Base-by-base conservation (phyloP, 1,139 yeast genomes). In the Zhuliangozyma blackwelliae region DNA sequence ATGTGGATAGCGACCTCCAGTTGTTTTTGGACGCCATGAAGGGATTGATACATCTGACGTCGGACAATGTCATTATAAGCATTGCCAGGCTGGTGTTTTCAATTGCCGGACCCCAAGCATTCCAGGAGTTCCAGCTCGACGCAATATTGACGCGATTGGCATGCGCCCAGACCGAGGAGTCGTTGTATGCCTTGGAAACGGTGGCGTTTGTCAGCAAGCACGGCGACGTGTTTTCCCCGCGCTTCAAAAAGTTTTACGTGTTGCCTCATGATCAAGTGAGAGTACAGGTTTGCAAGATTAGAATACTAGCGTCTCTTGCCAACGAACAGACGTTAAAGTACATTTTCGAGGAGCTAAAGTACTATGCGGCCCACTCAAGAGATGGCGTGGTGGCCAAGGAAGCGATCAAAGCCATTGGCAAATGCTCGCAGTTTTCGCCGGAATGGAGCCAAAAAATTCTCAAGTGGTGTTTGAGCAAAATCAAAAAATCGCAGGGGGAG, bases 311-410 rank as follows among this genome's bases (percentile, higher is more conserved):
- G 2, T 60, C 70, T 12, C 56, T 88, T 22, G 75, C 80, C 27
- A 68, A 69, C 35, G 77, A 73, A 21, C 56, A 59, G 3, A 86
- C 75, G 46, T 72, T 79, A 35, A 65, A 68, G 30, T 43, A 50
- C 3, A 72, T 87, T 11, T 61, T 84, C n/a, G 68, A 71, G 22
- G 95, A 89, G 55, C 63, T 90, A 29, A 82, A 83, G 48, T 78
- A 78, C 52, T 76, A 79, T 45, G 78, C 86, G 0, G 59, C 68
- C n/a, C 53, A 65, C 16, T 59, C 72, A 3, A 48, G 55, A 1
- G 51, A 63, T 9, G 43, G 44, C 3, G 40, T 40, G 0, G 57
- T 79, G 5, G 70, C 82, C 4, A 63, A 68, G 11, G 77, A 72
- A 33, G 72, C 90, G 0, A 72, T 87, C 19, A 75, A 72, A 37